Base-by-base conservation (phyloP, 2,329 filamentous ascomycete species). In the Verticillium isaacii region DNA sequence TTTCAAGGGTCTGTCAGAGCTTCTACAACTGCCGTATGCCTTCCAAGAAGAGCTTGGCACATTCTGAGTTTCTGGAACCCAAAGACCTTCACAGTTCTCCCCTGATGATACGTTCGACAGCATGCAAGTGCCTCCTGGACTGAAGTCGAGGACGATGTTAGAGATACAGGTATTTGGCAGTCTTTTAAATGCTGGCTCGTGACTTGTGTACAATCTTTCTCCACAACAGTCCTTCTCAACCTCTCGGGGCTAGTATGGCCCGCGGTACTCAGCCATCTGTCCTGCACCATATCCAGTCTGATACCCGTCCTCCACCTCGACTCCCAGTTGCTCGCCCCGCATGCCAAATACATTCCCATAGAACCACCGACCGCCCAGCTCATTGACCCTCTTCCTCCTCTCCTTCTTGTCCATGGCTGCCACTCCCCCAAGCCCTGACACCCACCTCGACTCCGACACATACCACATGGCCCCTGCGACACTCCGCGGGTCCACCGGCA, bases 381-480 rank as follows among this genome's bases (percentile, higher is more conserved):
- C 62, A 15, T 37, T 57, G 2, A 67, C 50, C 12, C 41, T 63
- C 52, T 34, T 60, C 32, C 37, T 60, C 32, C 63, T 61, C 8
- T 66, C 58, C 3, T 29, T 5, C 2, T 58, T 59, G 12, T 54
- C 23, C 50, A 67, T 23, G 32, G 45, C 25, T 3, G 64, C 58
- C 1, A 66, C 41, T 1, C 66, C 66, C 34, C 66, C 65, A 23
- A 67, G 59, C 12, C 64, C 61, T 4, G 65, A 61, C 2, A 65
- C 14, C 65, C 64, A 60, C 32, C 58, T 34, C 41, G 62, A 63
- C 25, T 66, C 64, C 2, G 56, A 69, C 0, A 78, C 73, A 50
- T 80, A 80, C 65, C 77, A 79, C 75, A 82, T 72, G 3, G 76
- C 70, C 5, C 80, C 80, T 0, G 76, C 78, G 9, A 84, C 72